Evolutionary conservation across 805 yeast genomes (phyloP).

Genomic region (Myxozyma sirexii): DNA sequence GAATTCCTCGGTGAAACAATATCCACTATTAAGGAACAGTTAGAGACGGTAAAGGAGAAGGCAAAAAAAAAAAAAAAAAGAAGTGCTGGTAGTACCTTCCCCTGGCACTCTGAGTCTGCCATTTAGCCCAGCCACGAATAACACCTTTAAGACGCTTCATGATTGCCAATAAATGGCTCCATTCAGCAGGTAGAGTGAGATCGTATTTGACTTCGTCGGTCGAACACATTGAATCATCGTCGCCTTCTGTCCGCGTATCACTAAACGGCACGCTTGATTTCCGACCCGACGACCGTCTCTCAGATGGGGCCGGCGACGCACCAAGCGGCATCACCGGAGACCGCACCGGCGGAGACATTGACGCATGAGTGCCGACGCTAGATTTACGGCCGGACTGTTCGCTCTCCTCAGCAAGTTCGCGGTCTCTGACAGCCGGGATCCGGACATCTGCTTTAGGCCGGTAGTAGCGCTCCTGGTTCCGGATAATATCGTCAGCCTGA

Average conservation of each 20-base stretch:
- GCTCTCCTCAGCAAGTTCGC: not conserved
- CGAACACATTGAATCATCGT: not conserved
- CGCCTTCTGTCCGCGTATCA: not conserved
- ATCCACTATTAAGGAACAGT: slow-evolving; percentile 11
- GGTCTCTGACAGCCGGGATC: not conserved
- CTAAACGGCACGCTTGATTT: not conserved
- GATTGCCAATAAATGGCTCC: slow-evolving; percentile 24
- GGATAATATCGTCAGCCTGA: slow-evolving; percentile 25
- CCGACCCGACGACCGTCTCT: not conserved
- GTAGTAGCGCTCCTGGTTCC: slow-evolving; percentile 17
- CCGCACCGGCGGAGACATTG: not conserved
- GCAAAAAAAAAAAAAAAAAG: not conserved
- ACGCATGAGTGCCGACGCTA: not conserved
- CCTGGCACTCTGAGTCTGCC: slow-evolving; percentile 22
- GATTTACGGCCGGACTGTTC: not conserved
- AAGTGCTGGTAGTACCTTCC: slow-evolving; percentile 17
- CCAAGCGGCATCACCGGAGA: no score
- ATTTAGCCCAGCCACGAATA: slow-evolving; percentile 25
- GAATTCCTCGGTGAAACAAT: slow-evolving; percentile 29
- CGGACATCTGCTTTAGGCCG: slow-evolving; percentile 9
- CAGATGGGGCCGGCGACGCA: no score
- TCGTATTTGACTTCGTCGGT: slow-evolving; percentile 19
- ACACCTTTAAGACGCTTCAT: slow-evolving; percentile 30
- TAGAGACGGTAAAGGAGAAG: not conserved
- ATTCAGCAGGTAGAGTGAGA: slow-evolving; percentile 21